Percentiles rank a stretch among this genome's conserved stretches.
phyloP scores from a whole-genome alignment of 495 filamentous ascomycete genomes.

The Talaromyces stipitatus region DNA sequence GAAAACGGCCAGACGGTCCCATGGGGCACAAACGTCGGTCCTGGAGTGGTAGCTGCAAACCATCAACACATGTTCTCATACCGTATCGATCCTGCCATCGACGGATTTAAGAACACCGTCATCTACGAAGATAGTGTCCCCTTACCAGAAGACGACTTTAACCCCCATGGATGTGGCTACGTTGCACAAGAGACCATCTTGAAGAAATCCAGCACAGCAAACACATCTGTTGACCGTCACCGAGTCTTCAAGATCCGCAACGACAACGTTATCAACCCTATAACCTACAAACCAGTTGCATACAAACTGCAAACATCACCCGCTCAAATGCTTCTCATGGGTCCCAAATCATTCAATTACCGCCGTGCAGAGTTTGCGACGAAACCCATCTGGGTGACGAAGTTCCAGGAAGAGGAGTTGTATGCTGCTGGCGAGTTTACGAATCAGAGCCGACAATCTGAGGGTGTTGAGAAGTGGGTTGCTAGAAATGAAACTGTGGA shows the following conservation, averaged over 20 bases:
- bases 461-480: slow-evolving; percentile 48
- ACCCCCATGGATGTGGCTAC: slow-evolving; percentile 75
- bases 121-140: slow-evolving; percentile 62
- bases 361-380: slow-evolving; percentile 72
- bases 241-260: slow-evolving; percentile 81
- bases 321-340: slow-evolving; percentile 74
- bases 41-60: slow-evolving; percentile 67
- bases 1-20: slow-evolving; percentile 42
- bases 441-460: slow-evolving; percentile 65
- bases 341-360: slow-evolving; percentile 59
- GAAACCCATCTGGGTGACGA: slow-evolving; percentile 72
- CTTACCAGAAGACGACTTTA: slow-evolving; percentile 58
- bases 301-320: slow-evolving; percentile 68
- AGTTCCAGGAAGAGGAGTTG: slow-evolving; percentile 67
- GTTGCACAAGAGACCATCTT: slow-evolving; percentile 47
- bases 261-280: slow-evolving; percentile 50
- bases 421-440: slow-evolving; percentile 77
- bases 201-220: slow-evolving; percentile 48
- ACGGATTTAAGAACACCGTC: slow-evolving; percentile 61
- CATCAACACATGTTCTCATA: slow-evolving; percentile 91
- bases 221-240: slow-evolving; percentile 53
- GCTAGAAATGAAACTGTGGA: slow-evolving; percentile 39
- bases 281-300: slow-evolving; percentile 66
- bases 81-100: slow-evolving; percentile 75
- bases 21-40: slow-evolving; percentile 80